These are phyloP conservation scores for Dioscorea alata DNA, from an alignment of 106 monocot species.

Conservation along the genomic window DNA sequence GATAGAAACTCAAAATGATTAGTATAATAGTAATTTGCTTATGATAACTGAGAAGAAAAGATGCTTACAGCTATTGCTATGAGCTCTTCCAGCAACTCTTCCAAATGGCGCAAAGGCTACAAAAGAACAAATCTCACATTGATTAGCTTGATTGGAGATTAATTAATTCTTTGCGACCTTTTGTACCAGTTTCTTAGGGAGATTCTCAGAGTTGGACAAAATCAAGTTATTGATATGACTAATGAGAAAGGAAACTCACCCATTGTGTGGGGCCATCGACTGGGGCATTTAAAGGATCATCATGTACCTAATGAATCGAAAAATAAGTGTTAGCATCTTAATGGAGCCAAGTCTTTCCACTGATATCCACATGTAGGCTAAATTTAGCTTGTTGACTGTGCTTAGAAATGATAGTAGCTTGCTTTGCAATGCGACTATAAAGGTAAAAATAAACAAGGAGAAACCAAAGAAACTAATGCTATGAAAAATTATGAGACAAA, in stretches of 20 bases:
- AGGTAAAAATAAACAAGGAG: not conserved
- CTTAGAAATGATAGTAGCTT: not conserved
- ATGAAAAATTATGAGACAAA: too few species aligned
- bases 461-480: not conserved
- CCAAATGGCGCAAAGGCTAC: conserved; percentile 74
- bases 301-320: conserved; percentile 44
- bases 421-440: not conserved
- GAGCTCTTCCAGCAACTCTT: conserved; percentile 84
- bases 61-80: conserved; percentile 83
- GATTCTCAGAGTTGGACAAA: too few species aligned
- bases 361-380: not conserved
- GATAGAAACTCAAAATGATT: not conserved
- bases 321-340: not conserved
- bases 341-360: not conserved
- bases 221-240: not conserved
- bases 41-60: not conserved
- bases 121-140: not conserved
- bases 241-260: conserved; percentile 28
- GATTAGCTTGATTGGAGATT: not conserved
- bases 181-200: too few species aligned
- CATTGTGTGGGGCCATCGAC: conserved; percentile 98
- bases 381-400: not conserved
- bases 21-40: not conserved
- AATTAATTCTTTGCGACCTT: not conserved
- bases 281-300: conserved; percentile 87